Base-by-base conservation (phyloP, 805 yeast genomes). In the Ogataea paraovalis region DNA sequence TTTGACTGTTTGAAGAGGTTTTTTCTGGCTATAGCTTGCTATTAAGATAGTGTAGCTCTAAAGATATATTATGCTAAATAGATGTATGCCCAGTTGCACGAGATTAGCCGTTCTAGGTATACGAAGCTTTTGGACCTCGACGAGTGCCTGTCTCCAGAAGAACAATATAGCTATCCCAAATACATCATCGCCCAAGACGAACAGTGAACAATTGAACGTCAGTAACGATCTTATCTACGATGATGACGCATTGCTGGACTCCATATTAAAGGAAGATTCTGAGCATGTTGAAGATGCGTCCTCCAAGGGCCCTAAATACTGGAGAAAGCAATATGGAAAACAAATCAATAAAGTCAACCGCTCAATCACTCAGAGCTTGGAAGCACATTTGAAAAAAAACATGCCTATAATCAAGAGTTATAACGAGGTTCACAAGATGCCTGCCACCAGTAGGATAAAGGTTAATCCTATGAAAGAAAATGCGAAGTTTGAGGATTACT, bases 331-430 rank as follows among this genome's bases (percentile, higher is more conserved):
- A 44, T 60, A 54, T 36, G 44, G 52, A 3, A 50, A 47, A 32
- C 48, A 58, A 4, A 48, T 59, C 3, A 46, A 51, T 20, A 54
- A 52, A 20, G 52, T 60, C 18, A 52, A 57, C 27, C 41, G 48
- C 10, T 48, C 53, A 5, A 41, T 63, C 18, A 51, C 54, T 12
- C 23, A 43, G 13, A 50, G 58, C 2, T 48, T 65, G 23, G 60
- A 57, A 19, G 46, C 38, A 7, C 58, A 59, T 33, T 46, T 65
- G 19, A 40, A 43, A 19, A 49, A 50, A 34, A 59, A 58, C 39
- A 46, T 65, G 44, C 51, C 44, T 13, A 54, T 54, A 18, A 57
- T 64, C 19, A 50, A 55, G 30, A 60, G 61, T 33, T 63, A 60
- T 34, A 62, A 65, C 44, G 47, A 51, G 25, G 45, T 46, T 5